Base-by-base conservation (phyloP, 352 stramenopile species). In the Saprolegnia parasitica region DNA sequence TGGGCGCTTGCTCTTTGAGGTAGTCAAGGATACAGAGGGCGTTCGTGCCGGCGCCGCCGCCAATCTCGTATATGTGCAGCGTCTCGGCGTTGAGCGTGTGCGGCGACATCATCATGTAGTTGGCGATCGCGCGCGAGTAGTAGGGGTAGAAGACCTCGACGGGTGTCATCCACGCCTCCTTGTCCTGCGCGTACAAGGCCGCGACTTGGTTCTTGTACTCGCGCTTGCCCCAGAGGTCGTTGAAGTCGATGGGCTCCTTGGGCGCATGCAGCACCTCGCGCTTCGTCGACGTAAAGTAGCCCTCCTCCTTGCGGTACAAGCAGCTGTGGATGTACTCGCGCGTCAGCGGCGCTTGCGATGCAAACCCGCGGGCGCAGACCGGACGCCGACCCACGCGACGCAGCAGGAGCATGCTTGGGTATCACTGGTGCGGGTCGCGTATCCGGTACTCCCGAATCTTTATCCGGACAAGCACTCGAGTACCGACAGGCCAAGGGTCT, bases 21-120 rank as follows among this genome's bases (percentile, higher is more conserved):
- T 87, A 96, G 74, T 97, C 84, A 26, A 97, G 83, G 55, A 97
- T 94, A 58, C 96, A 84, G 62, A 95, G 77, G 54, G 90, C 90
- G 56, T 96, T 96, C 35, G 87, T 96, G 68, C 90, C 89, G 5
- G 90, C 85, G 5, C 90, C 90, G 29, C 89, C 90, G 42, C 90
- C 90, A 46, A 96, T 90, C 71, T 97, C 90, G 70, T 84, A 90
- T 66, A 97, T 86, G 72, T 81, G 70, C 61, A 95, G 73, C 40
- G 80, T 70, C 11, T 49, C 42, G 42, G 11, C 18, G 42, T 49
- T 15, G 42, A 49, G 11, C 50, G 58, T 67, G 49, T 78, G 73
- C 0, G 86, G 84, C 50, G 85, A 90, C 74, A 83, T 79, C 29
- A 95, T 76, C 76, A 97, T 94, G 77, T 95, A 96, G 45, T 81